Conservation (phyloP, 2,329 filamentous ascomycete genomes). For the Aspergillus novoparasiticus region DNA sequence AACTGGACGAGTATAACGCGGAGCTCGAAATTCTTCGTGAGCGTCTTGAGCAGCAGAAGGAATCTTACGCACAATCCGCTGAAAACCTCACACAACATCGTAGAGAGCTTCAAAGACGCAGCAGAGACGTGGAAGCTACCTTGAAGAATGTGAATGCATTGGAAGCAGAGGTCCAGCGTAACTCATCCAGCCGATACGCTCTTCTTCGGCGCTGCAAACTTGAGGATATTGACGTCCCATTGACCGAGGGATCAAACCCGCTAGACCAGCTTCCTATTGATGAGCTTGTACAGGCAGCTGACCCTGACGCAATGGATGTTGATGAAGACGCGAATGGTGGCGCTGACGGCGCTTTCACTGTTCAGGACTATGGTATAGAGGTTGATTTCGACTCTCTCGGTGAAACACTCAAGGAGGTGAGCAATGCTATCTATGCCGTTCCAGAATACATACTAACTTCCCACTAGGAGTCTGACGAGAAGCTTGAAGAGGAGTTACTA, state of each 20-base stretch:
- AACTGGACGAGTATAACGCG: constrained; percentile 71
- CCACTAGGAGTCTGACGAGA: constrained; percentile 65
- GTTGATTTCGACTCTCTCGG: constrained; percentile 82
- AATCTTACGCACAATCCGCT: constrained; percentile 67
- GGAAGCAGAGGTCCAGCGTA: constrained; percentile 85
- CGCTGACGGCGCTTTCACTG: constrained; percentile 59
- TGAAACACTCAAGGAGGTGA: constrained; percentile 77
- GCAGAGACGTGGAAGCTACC: constrained; percentile 76
- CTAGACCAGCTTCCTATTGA: constrained; percentile 86
- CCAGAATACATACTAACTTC: constrained; percentile 13
- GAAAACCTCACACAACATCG: constrained; percentile 79
- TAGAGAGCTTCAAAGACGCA: constrained; percentile 78
- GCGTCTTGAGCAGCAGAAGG: constrained; percentile 68
- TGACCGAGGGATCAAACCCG: constrained; percentile 68
- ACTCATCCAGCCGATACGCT: constrained; percentile 79
- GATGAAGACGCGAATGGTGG: constrained; percentile 66
- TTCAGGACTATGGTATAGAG: constrained; percentile 89
- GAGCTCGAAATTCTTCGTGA: constrained; percentile 77
- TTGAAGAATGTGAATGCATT: constrained; percentile 74
- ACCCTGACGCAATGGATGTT: constrained; percentile 89
- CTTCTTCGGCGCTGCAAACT: constrained; percentile 87
- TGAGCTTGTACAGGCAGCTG: constrained; percentile 70
- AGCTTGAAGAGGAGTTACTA: constrained; percentile 73
- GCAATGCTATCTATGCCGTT: constrained; percentile 23
- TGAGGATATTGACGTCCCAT: constrained; percentile 85